Evolutionary conservation across 495 filamentous ascomycete species (phyloP).

Genomic region (Penicillium psychrofluorescens): DNA sequence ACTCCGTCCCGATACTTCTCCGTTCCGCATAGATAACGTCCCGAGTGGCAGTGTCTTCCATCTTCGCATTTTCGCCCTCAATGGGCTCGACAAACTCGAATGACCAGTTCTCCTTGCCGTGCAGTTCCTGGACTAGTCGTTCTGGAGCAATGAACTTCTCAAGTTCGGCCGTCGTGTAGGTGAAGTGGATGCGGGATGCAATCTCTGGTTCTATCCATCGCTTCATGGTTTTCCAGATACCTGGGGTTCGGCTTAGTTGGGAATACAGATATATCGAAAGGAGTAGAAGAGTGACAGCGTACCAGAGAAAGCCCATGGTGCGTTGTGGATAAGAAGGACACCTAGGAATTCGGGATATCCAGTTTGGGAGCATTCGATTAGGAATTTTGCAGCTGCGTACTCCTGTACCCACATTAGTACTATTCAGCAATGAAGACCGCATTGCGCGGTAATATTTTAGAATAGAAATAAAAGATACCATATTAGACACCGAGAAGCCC

Average conservation of each 20-base stretch:
- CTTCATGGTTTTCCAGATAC: slow-evolving; percentile 74
- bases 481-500: slow-evolving; percentile 65
- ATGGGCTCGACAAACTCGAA: slow-evolving; percentile 72
- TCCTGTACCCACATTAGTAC: slow-evolving; percentile 46
- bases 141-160: slow-evolving; percentile 57
- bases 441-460: no score
- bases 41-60: slow-evolving; percentile 53
- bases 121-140: slow-evolving; percentile 66
- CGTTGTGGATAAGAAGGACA: slow-evolving; percentile 78
- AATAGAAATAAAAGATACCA: slow-evolving; percentile 45
- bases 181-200: slow-evolving; percentile 84
- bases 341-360: slow-evolving; percentile 89
- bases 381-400: slow-evolving; percentile 87
- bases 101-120: slow-evolving; percentile 73
- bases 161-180: slow-evolving; percentile 65
- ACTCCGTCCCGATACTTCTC: slow-evolving; percentile 51
- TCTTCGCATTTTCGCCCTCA: slow-evolving; percentile 59
- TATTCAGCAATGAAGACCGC: no score
- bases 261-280: no score
- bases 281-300: background rate
- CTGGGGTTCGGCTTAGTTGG: slow-evolving; percentile 18
- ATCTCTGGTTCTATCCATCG: slow-evolving; percentile 92
- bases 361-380: slow-evolving; percentile 91
- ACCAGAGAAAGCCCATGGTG: slow-evolving; percentile 88
- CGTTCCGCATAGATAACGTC: slow-evolving; percentile 50